phyloP scores from a whole-genome alignment of 2,329 filamentous ascomycete species.

The Nigrospora osmanthi region DNA sequence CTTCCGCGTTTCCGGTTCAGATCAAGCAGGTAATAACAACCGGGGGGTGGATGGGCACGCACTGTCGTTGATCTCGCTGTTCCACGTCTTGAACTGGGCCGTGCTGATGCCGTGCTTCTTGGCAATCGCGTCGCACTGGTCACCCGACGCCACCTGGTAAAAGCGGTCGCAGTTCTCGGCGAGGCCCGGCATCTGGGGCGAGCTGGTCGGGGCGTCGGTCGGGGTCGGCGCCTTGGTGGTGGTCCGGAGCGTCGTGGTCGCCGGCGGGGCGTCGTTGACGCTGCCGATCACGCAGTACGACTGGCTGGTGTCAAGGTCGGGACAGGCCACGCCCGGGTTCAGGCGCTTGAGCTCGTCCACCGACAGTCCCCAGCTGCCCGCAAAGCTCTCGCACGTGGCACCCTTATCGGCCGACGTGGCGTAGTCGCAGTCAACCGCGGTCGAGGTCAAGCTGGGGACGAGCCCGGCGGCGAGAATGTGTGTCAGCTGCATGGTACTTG shows the following conservation, averaged over 20 bases:
- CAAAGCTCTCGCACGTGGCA: conserved; percentile 17
- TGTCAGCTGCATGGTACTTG: conserved; percentile 2
- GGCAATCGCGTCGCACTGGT: conserved; percentile 19
- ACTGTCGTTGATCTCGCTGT: conserved; percentile 6
- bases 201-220: conserved; percentile 5
- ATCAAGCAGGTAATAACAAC: too few species aligned
- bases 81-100: conserved; percentile 8
- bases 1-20: not conserved
- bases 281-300: conserved; percentile 13
- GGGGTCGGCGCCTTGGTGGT: conserved; percentile 1
- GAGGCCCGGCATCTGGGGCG: conserved; percentile 6
- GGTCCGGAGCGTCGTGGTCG: conserved; percentile 1
- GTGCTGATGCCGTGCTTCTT: conserved; percentile 5
- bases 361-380: conserved; percentile 13
- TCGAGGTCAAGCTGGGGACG: conserved; percentile 3
- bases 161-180: conserved; percentile 18
- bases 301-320: conserved; percentile 9
- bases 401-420: conserved; percentile 7
- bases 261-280: conserved; percentile 1
- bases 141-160: conserved; percentile 20
- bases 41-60: not conserved
- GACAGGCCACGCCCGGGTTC: conserved; percentile 16
- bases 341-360: conserved; percentile 11
- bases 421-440: conserved; percentile 9
- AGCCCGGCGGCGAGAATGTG: conserved; percentile 4